Conservation (phyloP, 352 stramenopile genomes). For the Phytophthora pseudosyringae region DNA sequence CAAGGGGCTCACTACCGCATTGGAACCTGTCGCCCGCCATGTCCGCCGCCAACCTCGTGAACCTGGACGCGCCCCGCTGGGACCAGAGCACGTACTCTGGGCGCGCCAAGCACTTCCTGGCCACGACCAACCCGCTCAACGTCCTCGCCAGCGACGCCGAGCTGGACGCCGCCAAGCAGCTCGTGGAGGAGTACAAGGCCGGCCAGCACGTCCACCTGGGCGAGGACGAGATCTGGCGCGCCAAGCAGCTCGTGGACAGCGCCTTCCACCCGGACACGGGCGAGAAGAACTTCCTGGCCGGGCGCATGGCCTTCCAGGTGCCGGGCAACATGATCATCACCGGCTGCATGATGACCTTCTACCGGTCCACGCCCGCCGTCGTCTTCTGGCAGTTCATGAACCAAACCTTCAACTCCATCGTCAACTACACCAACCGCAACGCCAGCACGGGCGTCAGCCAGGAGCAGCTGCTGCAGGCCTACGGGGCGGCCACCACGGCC, state of each 20-base stretch:
- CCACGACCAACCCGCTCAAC: conserved; percentile 89
- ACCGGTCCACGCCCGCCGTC: conserved; percentile 78
- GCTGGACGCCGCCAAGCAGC: conserved; percentile 73
- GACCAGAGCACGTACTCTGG: conserved; percentile 85
- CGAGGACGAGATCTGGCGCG: conserved; percentile 84
- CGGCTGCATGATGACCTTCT: conserved; percentile 90
- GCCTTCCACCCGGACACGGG: conserved; percentile 91
- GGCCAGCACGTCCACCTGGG: conserved; percentile 42
- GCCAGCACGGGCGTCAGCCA: conserved; percentile 85
- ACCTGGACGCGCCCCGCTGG: conserved; percentile 80
- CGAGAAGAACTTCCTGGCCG: conserved; percentile 88
- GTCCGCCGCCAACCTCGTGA: conserved; percentile 35
- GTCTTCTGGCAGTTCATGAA: conserved; percentile 93
- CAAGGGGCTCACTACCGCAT: conserved; percentile 13
- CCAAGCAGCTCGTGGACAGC: conserved; percentile 88
- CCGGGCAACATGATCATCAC: conserved; percentile 91
- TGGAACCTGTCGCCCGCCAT: conserved; percentile 12
- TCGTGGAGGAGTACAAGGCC: conserved; percentile 74
- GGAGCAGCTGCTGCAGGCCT: conserved; percentile 82
- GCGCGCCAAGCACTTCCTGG: conserved; percentile 85
- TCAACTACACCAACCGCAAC: conserved; percentile 95
- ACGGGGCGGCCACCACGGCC: conserved; percentile 77
- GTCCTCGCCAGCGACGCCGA: conserved; percentile 76
- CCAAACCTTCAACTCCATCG: conserved; percentile 93
- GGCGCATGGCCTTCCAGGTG: conserved; percentile 89